Conservation (phyloP, 495 filamentous ascomycete genomes). For the Trichoderma virens region DNA sequence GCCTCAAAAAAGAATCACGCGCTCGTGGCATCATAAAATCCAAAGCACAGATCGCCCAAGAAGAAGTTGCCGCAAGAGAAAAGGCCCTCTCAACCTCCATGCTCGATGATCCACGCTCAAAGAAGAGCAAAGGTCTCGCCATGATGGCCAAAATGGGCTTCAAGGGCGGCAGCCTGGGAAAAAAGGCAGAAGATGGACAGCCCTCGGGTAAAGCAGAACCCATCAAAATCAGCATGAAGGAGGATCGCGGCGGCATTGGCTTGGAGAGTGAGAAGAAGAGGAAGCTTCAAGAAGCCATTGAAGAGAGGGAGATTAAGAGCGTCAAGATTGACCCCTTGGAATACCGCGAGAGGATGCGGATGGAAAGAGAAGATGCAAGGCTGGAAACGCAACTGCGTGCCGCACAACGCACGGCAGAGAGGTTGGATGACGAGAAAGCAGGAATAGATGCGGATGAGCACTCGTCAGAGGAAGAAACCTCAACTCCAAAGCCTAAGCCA, state of each 20-base stretch:
- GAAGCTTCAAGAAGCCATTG: conserved; percentile 61
- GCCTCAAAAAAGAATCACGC: conserved; percentile 52
- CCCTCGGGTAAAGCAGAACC: conserved; percentile 46
- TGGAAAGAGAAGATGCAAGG: conserved; percentile 64
- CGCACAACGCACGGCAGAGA: conserved; percentile 77
- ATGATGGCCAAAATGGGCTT: conserved; percentile 99
- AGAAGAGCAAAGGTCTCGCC: conserved; percentile 69
- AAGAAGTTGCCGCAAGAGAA: conserved; percentile 64
- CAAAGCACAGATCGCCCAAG: conserved; percentile 70
- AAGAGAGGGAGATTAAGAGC: conserved; percentile 44
- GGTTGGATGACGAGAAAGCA: conserved; percentile 49
- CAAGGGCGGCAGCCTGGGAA: conserved; percentile 65
- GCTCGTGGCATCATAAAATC: conserved; percentile 57
- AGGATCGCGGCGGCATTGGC: conserved; percentile 80
- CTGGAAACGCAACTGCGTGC: conserved; percentile 58
- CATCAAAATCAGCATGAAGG: conserved; percentile 61
- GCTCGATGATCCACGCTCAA: conserved; percentile 32
- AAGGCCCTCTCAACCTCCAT: conserved; percentile 65
- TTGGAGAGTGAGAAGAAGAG: conserved; percentile 74
- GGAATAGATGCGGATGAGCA: conserved; percentile 16
- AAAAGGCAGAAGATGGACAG: conserved; percentile 23
- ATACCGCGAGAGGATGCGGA: conserved; percentile 65
- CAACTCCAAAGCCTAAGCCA: conserved; percentile 33
- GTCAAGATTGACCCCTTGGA: conserved; percentile 63
- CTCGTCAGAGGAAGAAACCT: conserved; percentile 15